Conservation (phyloP, 805 yeast species). For the Wickerhamomyces xylosicus region DNA sequence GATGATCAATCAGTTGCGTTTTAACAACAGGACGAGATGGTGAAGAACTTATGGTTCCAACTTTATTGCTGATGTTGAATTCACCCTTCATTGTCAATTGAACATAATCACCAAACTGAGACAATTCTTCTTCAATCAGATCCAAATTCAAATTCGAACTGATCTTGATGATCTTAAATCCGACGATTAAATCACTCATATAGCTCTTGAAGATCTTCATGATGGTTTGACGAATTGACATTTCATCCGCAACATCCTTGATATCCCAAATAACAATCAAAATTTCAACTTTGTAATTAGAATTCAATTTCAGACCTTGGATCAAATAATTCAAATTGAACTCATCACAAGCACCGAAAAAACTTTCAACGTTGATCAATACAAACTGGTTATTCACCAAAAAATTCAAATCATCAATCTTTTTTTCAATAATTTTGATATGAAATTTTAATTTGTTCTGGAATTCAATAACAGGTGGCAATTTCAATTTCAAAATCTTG, state of each 20-base stretch:
- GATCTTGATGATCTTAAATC: conserved; percentile 20
- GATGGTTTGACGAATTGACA: conserved; percentile 12
- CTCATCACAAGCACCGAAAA: background rate
- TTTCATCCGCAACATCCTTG: conserved; percentile 18
- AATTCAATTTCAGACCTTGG: conserved; percentile 23
- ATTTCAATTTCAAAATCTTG: conserved; percentile 24
- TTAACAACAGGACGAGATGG: no score
- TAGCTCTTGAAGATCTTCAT: conserved; percentile 22
- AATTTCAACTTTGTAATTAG: conserved; percentile 23
- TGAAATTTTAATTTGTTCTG: background rate
- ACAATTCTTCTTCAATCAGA: conserved; percentile 15
- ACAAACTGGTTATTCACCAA: conserved; percentile 29
- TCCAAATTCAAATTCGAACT: conserved; percentile 18
- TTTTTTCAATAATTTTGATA: background rate
- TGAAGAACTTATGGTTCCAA: no score
- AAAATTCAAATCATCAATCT: conserved; percentile 19
- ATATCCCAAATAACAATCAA: conserved; percentile 30
- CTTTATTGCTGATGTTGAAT: conserved; percentile 13
- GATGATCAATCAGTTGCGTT: background rate
- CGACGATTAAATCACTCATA: conserved; percentile 18
- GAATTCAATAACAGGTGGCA: conserved; percentile 12
- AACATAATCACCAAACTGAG: conserved; percentile 12
- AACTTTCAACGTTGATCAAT: conserved; percentile 21
- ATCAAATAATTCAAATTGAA: conserved; percentile 21
- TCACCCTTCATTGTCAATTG: conserved; percentile 24